Evolutionary conservation across 2,329 filamentous ascomycete genomes (phyloP), one percentile per base, ranked within the genome.

Genomic region (Colletotrichum godetiae): DNA sequence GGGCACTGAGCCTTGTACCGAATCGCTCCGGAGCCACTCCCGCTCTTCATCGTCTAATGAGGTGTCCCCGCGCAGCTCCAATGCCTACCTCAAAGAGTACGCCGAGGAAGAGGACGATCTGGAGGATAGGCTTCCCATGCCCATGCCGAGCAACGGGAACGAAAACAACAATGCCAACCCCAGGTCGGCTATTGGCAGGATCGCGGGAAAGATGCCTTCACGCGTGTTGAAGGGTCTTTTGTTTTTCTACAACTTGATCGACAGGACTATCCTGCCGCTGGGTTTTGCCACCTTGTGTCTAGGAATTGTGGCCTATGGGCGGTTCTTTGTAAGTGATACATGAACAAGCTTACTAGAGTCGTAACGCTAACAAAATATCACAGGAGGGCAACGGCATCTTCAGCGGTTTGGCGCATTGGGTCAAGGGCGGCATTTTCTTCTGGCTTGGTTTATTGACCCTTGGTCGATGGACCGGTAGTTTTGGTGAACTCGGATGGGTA

Each of bases 401-500:
- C 86, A 95, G 92, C 77, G 95, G 96, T 2, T 87, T 98, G 55
- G 96, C 96, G 8, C 96, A 98, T 80, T 98, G 94, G 85, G 92
- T 98, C 81, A 98, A 98, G 81, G 96, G 96, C 58, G 94, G 94
- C 4, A 93, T 98, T 67, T 98, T 98, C 86, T 95, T 98, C 84
- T 97, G 94, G 92, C 94, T 97, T 75, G 96, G 96, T 10, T 84
- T 98, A 24, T 84, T 98, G 73, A 97, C 94, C 0, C 87, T 98
- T 4, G 95, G 95, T 35, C 92, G 96, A 68, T 98, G 95, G 93
- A 91, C 95, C 79, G 96, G 96, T 31, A 94, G 93, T 81, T 98
- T 97, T 81, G 92, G 93, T 71, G 94, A 98, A 73, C 89, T 96
- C 69, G 96, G 96, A 76, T 98, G 96, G 96, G 88, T 89, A 77